Evolutionary conservation across 2,329 filamentous ascomycete genomes (phyloP), one percentile per base, ranked within the genome.

Genomic region (Dactylellina drechsleri): DNA sequence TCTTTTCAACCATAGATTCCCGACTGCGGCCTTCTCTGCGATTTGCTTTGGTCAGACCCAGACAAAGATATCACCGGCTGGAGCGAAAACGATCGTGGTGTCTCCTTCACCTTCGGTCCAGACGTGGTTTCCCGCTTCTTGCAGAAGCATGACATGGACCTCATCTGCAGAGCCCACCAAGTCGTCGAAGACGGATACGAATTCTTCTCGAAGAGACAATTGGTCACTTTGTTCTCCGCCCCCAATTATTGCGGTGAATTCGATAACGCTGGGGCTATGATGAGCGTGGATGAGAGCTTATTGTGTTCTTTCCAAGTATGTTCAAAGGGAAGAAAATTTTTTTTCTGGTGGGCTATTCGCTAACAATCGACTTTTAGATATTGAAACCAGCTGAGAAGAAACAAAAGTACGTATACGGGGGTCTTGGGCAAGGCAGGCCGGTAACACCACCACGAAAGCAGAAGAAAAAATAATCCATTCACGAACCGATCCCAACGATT

Each of bases 301-400:
- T 87, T 99, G 81, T 99, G 95, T 87, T 97, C 93, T 77, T 99
- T 99, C 90, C 95, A 98, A 91, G 92, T 95, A 83, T 71, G 83
- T 28, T 45, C 47, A 31, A 15, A 41, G 7, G 62, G 8, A 12
- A 49, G 28, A 3, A n/a, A 6, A 23, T 40, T 43, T 7, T 18
- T 66, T 40, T 43, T 7, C 26, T 66, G 1, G 31, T 10, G 10
- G 31, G 10, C 5, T 8, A 36, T 36, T 36, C 50, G 74, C 67
- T 76, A 68, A 75, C 56, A 47, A 31, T 49, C 49, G 4, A 57
- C 40, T 52, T 64, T 16, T 80, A 96, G 92, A 98, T 99, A 82
- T 87, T 99, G 86, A 99, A 98, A 87, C 95, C 95, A 82, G 95
- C 95, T 84, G 95, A 99, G 89, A 99, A 99, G 90, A 99, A 99